phyloP scores from a whole-genome alignment of 139 green algal genomes.

The Edaphochlamys debaryana region DNA sequence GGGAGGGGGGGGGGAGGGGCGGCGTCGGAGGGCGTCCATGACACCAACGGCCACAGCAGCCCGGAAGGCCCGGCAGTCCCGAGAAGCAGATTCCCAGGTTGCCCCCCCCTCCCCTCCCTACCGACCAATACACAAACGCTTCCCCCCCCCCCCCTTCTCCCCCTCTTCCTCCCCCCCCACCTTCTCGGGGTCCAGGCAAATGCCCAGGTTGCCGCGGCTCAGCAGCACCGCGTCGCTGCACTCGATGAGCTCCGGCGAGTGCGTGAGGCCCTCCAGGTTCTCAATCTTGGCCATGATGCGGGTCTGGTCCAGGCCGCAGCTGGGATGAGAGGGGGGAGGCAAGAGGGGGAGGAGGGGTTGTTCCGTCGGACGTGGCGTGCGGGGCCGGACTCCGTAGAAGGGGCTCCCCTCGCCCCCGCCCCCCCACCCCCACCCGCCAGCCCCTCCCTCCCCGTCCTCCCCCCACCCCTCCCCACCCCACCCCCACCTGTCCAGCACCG shows the following conservation, averaged over 20 bases:
- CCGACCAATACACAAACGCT: too few relatives aligned
- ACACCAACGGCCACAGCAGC: too few relatives aligned
- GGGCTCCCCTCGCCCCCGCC: too few relatives aligned
- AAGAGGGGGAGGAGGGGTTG: too few relatives aligned
- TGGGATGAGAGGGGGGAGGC: constrained; percentile 2
- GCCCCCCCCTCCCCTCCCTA: too few relatives aligned
- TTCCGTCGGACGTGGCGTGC: too few relatives aligned
- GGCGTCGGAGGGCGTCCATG: too few relatives aligned
- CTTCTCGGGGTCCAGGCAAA: constrained; percentile 84
- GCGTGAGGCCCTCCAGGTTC: constrained; percentile 58
- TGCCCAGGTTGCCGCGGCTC: constrained; percentile 86
- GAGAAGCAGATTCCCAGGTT: too few relatives aligned
- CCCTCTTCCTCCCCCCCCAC: constrained; percentile 19
- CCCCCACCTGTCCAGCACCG: constrained; percentile 44
- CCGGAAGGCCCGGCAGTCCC: too few relatives aligned
- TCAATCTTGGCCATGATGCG: constrained; percentile 91
- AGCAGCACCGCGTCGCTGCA: constrained; percentile 81
- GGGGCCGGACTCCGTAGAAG: too few relatives aligned
- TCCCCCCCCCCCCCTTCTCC: background rate
- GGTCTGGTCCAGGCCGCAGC: constrained; percentile 56
- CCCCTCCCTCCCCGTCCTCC: background rate
- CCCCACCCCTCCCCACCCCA: too few relatives aligned
- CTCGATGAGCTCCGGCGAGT: constrained; percentile 70
- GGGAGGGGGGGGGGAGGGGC: background rate
- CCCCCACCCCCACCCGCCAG: too few relatives aligned